Evolutionary conservation across 495 filamentous ascomycete species (phyloP), one percentile per base, ranked within the genome.

Genomic region (Trichoderma gamsii): DNA sequence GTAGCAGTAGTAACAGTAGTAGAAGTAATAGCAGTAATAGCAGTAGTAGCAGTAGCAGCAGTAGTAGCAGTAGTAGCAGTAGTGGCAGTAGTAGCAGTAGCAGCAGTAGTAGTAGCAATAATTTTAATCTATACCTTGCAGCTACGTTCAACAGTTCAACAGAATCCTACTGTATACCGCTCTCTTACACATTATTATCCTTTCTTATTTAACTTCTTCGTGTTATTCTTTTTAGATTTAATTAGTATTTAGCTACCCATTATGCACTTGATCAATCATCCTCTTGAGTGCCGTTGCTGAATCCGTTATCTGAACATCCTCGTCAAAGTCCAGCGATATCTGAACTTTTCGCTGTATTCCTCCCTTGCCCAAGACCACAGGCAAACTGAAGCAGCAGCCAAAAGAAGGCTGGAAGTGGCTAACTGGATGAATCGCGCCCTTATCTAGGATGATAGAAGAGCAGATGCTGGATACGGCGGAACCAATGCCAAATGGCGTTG

Each of bases 401-500:
- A 74, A 73, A 2, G 76, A 71, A 5, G 72, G 68, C 63, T 76
- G 75, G 68, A 72, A 79, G 65, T 79, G 76, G 64, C 76, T 79
- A 23, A 81, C 25, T 3, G 79, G 74, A 23, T 61, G 44, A 25
- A 77, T 68, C 69, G 76, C 65, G 65, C 73, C 65, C 43, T 71
- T 67, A 59, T 80, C 77, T 23, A 73, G 71, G 2, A 79, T 64
- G 21, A 81, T 75, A 16, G 76, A 73, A 43, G 77, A 69, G 70
- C 79, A 81, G n/a, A 81, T 74, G 38, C 68, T 72, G 11, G 78
- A 63, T 6, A 77, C 73, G 25, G 75, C 70, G 35, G 78, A 75
- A 46, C 73, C 79, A 29, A 80, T 73, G 9, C 79, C 79, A 65
- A 77, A 81, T 6, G 79, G 75, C 1, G 76, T 80, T n/a, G 75